A percentile compares a stretch with the other conserved stretches of the same genome.
Conservation (phyloP, 495 filamentous ascomycete genomes). For the Aspergillus baeticus region DNA sequence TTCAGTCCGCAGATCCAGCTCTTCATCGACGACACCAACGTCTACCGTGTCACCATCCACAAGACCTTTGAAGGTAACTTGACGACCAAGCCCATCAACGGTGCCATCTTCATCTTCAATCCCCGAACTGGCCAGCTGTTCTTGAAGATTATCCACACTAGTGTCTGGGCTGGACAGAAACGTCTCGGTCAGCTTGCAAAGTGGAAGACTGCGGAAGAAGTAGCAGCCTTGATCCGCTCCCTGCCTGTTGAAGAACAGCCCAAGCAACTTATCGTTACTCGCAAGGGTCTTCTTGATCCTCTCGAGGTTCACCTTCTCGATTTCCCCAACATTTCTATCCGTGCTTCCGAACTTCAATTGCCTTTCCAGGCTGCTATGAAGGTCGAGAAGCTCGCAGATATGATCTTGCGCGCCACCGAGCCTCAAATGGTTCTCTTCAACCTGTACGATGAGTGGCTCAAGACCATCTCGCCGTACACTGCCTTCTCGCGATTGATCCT, state of each 20-base stretch:
- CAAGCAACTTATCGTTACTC: slow-evolving; percentile 97
- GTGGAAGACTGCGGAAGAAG: slow-evolving; percentile 99
- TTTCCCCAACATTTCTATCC: slow-evolving; percentile 99
- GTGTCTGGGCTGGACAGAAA: slow-evolving; percentile 99
- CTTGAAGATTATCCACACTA: slow-evolving; percentile 99
- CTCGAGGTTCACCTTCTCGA: slow-evolving; percentile 96
- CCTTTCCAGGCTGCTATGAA: slow-evolving; percentile 99
- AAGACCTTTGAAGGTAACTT: slow-evolving; percentile 99
- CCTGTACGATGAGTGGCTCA: slow-evolving; percentile 98
- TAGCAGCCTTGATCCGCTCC: slow-evolving; percentile 94
- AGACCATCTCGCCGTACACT: slow-evolving; percentile 97
- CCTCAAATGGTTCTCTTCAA: slow-evolving; percentile 99
- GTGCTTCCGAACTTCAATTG: slow-evolving; percentile 94
- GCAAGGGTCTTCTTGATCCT: slow-evolving; percentile 96
- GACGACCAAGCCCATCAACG: slow-evolving; percentile 99
- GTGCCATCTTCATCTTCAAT: slow-evolving; percentile 99
- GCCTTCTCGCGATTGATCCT: slow-evolving; percentile 96
- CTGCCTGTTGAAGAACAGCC: slow-evolving; percentile 98
- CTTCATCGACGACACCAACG: slow-evolving; percentile 99
- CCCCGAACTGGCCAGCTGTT: slow-evolving; percentile 96
- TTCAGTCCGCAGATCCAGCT: slow-evolving; percentile 99
- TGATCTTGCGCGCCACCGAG: slow-evolving; percentile 97
- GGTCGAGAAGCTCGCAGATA: slow-evolving; percentile 97
- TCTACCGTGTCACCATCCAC: slow-evolving; percentile 99
- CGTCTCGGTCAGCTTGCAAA: slow-evolving; percentile 98